phyloP scores from a whole-genome alignment of 331 rosid species.

The Quercus phellos region DNA sequence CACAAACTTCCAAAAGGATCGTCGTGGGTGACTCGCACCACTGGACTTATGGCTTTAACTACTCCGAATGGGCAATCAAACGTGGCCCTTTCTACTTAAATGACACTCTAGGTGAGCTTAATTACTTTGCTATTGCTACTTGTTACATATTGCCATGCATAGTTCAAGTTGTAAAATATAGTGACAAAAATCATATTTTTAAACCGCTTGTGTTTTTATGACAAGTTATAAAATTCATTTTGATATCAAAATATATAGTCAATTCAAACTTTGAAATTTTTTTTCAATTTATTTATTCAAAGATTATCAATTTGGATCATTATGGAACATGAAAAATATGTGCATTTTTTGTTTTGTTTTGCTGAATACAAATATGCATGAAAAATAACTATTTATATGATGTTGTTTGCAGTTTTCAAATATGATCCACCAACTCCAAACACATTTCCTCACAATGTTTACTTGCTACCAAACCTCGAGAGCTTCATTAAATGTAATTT shows the following conservation, averaged over 20 bases:
- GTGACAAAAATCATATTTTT: too few relatives aligned
- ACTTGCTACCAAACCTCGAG: slow-evolving; percentile 30
- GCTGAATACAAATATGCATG: background rate
- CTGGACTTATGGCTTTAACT: slow-evolving; percentile 58
- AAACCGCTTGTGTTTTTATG: too few relatives aligned
- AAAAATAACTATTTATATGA: background rate
- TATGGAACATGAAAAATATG: too few relatives aligned
- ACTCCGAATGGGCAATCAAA: slow-evolving; percentile 45
- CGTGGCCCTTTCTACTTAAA: slow-evolving; percentile 43
- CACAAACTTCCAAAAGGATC: slow-evolving; percentile 28
- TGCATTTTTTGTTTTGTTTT: background rate
- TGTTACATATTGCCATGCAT: too few relatives aligned
- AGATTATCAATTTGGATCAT: too few relatives aligned
- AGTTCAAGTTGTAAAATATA: too few relatives aligned
- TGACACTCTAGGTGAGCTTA: slow-evolving; percentile 50
- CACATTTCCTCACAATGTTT: slow-evolving; percentile 51
- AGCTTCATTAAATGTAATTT: slow-evolving; percentile 56
- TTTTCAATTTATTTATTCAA: too few relatives aligned
- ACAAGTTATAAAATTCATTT: too few relatives aligned
- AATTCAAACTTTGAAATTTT: too few relatives aligned
- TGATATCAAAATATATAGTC: too few relatives aligned
- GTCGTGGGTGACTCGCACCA: slow-evolving; percentile 51
- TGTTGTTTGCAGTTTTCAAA: slow-evolving; percentile 51
- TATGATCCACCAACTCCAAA: slow-evolving; percentile 52
- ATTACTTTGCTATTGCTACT: too few relatives aligned